phyloP scores from a whole-genome alignment of 176 grass and related monocot genomes.

The Avena sativa region DNA sequence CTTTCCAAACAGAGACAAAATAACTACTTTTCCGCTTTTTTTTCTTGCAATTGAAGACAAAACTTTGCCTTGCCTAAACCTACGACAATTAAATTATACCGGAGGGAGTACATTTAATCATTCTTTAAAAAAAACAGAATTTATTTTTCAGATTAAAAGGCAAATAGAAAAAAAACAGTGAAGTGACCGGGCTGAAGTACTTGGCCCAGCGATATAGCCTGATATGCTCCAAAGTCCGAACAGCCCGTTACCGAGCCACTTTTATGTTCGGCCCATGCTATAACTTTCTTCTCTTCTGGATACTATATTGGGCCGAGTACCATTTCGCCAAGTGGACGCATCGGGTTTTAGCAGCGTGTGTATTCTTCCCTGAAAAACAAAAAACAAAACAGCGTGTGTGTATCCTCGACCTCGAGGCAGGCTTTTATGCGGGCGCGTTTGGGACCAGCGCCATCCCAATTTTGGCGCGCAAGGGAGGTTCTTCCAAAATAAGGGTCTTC shows the following conservation, averaged over 20 bases:
- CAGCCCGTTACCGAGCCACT: background rate
- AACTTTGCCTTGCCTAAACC: too few relatives aligned
- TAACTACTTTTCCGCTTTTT: too few relatives aligned
- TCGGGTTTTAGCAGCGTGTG: too few relatives aligned
- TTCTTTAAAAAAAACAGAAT: background rate
- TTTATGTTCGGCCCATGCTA: background rate
- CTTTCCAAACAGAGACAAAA: too few relatives aligned
- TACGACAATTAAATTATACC: too few relatives aligned
- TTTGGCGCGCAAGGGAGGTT: background rate
- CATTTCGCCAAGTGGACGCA: background rate
- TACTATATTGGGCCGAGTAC: background rate
- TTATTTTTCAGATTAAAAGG: background rate
- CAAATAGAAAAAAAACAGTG: background rate
- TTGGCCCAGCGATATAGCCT: background rate
- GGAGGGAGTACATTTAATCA: too few relatives aligned
- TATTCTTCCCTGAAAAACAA: too few relatives aligned
- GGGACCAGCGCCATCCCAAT: background rate
- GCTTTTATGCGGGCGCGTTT: background rate
- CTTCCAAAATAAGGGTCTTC: background rate
- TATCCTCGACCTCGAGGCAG: too few relatives aligned
- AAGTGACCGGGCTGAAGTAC: background rate
- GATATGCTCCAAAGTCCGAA: background rate
- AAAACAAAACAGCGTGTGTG: too few relatives aligned
- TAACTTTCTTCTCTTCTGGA: background rate
- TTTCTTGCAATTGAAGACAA: too few relatives aligned